Percentiles rank a stretch among this genome's conserved stretches.
Evolutionary conservation across 2,329 filamentous ascomycete genomes (phyloP).

Genomic region (Aureobasidium sp.): DNA sequence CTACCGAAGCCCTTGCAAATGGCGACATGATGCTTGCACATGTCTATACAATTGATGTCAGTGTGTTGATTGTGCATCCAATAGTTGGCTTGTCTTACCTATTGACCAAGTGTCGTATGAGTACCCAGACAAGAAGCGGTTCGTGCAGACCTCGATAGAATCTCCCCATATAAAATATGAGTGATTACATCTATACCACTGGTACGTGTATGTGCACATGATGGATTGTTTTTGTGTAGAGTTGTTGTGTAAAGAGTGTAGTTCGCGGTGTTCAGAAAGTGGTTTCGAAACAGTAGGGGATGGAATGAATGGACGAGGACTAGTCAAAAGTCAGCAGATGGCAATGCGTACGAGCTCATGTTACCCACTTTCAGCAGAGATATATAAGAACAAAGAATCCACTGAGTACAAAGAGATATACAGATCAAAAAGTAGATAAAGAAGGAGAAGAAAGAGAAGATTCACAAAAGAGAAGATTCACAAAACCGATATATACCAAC

Average conservation of each 20-base stretch:
- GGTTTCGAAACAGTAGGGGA: no score
- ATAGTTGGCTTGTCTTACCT: slow-evolving; percentile 17
- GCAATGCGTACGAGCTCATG: neutral
- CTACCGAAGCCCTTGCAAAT: slow-evolving; percentile 37
- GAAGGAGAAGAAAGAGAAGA: neutral
- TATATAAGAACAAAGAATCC: neutral
- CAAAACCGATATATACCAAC: neutral
- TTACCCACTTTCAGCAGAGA: neutral
- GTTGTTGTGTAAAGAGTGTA: neutral
- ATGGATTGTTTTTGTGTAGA: neutral
- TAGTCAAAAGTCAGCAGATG: neutral
- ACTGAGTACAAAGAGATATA: neutral
- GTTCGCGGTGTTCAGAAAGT: neutral
- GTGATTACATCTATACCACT: slow-evolving; percentile 42
- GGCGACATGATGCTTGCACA: slow-evolving; percentile 32
- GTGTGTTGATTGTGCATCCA: neutral
- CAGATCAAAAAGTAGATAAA: neutral
- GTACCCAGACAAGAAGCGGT: slow-evolving; percentile 39
- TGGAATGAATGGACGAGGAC: neutral
- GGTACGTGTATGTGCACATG: slow-evolving; percentile 43
- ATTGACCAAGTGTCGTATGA: slow-evolving; percentile 43
- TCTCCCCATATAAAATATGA: slow-evolving; percentile 33
- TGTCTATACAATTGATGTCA: slow-evolving; percentile 23
- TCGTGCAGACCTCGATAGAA: slow-evolving; percentile 39
- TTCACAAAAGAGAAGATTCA: no score